Base-by-base conservation (phyloP, 108 stramenopile species). In the Conticribra guillardii region DNA sequence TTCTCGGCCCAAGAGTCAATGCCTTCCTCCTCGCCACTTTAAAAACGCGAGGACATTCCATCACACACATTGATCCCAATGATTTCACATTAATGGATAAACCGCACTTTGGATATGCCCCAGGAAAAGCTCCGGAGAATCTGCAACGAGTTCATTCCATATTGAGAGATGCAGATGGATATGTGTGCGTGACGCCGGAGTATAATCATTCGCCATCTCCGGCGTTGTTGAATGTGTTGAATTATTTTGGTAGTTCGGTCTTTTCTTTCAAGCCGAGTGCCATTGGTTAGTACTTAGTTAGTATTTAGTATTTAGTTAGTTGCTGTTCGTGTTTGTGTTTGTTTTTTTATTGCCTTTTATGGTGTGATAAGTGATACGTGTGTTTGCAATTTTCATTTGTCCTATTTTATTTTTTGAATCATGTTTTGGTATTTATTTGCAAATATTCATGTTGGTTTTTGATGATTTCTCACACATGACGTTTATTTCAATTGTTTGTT, bases 141-240 rank as follows among this genome's bases (percentile, higher is more conserved):
- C 49, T 88, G 21, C 31, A 83, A 47, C 62, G 76, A 24, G 47
- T 82, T 11, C 74, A 79, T 27, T 31, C 53, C 14, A 69, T 74
- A 50, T 32, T 91, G 21, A 22, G 34, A 2, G 33, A 69, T 45
- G 89, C 89, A 18, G 87, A 94, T 78, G 82, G 75, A 4, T 91
- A 89, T 71, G 85, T 94, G 2, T 75, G 75, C 37, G 56, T 91
- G 7, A 91, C 87, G n/a, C 90, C 93, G 15, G 93, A 94, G 66
- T 94, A 91, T 76, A 94, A 94, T 57, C 93, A 94, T 69, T 74
- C 84, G 0, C 83, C 85, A 23, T 83, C 87, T 19, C 93, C 93
- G 11, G 90, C 79, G 17, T 79, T 94, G 56, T 28, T 85, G 50
- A 84, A 84, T 68, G 37, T 91, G 19, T 60, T 94, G 72, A 86